Conservation (phyloP, 2,329 filamentous ascomycete genomes). For the Alternaria panax region DNA sequence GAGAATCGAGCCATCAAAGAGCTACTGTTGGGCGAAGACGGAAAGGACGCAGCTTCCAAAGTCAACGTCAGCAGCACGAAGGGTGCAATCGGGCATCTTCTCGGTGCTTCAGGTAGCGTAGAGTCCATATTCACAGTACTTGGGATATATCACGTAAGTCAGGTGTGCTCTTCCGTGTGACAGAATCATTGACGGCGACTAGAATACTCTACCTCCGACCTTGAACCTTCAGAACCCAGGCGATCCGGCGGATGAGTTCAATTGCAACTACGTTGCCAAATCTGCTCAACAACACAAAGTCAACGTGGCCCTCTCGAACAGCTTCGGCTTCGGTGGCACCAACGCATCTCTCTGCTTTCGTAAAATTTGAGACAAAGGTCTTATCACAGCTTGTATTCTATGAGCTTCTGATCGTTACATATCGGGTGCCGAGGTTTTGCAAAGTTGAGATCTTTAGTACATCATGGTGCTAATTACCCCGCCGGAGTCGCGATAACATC, state of each 20-base stretch:
- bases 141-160: constrained; percentile 77
- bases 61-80: constrained; percentile 94
- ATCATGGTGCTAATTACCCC: constrained; percentile 26
- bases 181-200: constrained; percentile 20
- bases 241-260: constrained; percentile 66
- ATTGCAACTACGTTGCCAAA: constrained; percentile 85
- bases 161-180: neutral
- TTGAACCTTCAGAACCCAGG: constrained; percentile 76
- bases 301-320: constrained; percentile 84
- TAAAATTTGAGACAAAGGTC: constrained; percentile 34
- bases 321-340: constrained; percentile 96
- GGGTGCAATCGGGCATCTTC: constrained; percentile 86
- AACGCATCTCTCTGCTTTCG: constrained; percentile 89
- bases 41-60: constrained; percentile 65
- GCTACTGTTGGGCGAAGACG: constrained; percentile 77
- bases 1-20: constrained; percentile 84
- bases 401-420: neutral
- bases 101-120: constrained; percentile 89
- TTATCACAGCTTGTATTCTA: neutral
- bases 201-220: constrained; percentile 85
- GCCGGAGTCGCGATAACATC: constrained; percentile 23
- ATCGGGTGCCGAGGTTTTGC: neutral
- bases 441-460: constrained; percentile 19
- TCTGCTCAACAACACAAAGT: constrained; percentile 74
- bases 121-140: constrained; percentile 88